These are phyloP conservation scores for Mycena polygramma DNA, from an alignment of 768 basidiomycete genomes.

Conservation along the genomic window DNA sequence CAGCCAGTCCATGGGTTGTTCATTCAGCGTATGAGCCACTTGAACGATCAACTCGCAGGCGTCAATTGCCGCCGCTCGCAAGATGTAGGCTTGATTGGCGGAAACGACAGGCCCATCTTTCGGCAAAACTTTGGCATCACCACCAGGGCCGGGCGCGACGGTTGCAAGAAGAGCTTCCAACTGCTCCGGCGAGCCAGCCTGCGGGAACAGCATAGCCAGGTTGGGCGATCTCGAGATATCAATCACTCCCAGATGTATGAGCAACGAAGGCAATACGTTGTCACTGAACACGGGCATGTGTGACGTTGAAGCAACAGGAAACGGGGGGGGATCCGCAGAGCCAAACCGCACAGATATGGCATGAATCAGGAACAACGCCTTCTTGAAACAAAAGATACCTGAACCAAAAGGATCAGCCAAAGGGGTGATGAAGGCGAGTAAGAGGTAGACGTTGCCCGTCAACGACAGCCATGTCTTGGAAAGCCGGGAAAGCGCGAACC, in stretches of 20 bases:
- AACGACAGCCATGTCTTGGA: constrained; percentile 81
- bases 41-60: constrained; percentile 80
- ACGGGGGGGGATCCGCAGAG: constrained; percentile 61
- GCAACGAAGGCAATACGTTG: constrained; percentile 87
- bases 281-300: constrained; percentile 80
- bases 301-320: constrained; percentile 73
- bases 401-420: constrained; percentile 29
- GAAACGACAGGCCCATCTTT: constrained; percentile 68
- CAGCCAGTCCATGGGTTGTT: constrained; percentile 60
- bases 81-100: constrained; percentile 71
- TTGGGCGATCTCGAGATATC: constrained; percentile 67
- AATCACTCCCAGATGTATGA: constrained; percentile 82
- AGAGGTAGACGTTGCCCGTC: constrained; percentile 70
- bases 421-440: constrained; percentile 20
- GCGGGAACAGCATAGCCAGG: constrained; percentile 64
- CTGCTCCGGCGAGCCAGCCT: constrained; percentile 53
- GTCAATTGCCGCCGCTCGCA: constrained; percentile 85
- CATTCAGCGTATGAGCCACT: constrained; percentile 57
- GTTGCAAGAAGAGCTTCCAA: constrained; percentile 58
- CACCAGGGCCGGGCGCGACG: constrained; percentile 33
- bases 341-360: constrained; percentile 78
- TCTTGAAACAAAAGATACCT: constrained; percentile 94
- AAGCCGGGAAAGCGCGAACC: constrained; percentile 82
- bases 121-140: constrained; percentile 29
- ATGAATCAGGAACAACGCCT: constrained; percentile 86